These are phyloP conservation scores for Macaranga tanarius DNA, from an alignment of 441 rosid species.

Conservation along the genomic window DNA sequence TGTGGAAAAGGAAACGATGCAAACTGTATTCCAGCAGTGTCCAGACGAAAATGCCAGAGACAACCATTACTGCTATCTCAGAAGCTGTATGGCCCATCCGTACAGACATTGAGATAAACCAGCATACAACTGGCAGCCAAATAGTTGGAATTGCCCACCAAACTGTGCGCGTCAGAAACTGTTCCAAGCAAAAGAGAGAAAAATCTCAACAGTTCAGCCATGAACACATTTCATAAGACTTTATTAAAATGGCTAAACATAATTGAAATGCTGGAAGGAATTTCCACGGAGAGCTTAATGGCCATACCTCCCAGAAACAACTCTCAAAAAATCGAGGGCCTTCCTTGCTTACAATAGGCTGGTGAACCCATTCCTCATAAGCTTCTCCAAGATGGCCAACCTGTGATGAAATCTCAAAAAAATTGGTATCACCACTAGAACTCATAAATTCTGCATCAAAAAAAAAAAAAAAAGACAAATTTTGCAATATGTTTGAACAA, in stretches of 20 bases:
- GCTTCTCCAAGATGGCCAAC: slow-evolving; percentile 96
- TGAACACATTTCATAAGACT: neutral
- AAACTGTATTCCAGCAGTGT: slow-evolving; percentile 78
- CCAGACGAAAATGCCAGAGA: slow-evolving; percentile 69
- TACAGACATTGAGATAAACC: slow-evolving; percentile 54
- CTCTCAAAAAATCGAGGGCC: slow-evolving; percentile 93
- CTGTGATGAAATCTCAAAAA: slow-evolving; percentile 38
- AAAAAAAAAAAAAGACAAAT: neutral
- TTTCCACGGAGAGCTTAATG: neutral
- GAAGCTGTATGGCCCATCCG: slow-evolving; percentile 60
- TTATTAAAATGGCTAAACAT: neutral
- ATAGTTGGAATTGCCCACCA: slow-evolving; percentile 96
- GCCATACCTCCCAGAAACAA: slow-evolving; percentile 82
- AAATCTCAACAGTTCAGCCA: too few species aligned
- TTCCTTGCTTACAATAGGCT: slow-evolving; percentile 86
- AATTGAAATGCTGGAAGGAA: too few species aligned
- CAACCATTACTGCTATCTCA: slow-evolving; percentile 52
- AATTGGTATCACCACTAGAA: slow-evolving; percentile 11
- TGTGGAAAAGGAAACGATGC: slow-evolving; percentile 96
- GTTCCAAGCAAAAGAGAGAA: slow-evolving; percentile 29
- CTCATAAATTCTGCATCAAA: neutral
- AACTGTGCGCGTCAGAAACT: slow-evolving; percentile 85
- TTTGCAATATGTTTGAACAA: neutral
- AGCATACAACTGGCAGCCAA: slow-evolving; percentile 93
- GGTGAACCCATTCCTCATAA: slow-evolving; percentile 97